phyloP scores from a whole-genome alignment of 495 filamentous ascomycete species.

The Penicillium roqueforti region DNA sequence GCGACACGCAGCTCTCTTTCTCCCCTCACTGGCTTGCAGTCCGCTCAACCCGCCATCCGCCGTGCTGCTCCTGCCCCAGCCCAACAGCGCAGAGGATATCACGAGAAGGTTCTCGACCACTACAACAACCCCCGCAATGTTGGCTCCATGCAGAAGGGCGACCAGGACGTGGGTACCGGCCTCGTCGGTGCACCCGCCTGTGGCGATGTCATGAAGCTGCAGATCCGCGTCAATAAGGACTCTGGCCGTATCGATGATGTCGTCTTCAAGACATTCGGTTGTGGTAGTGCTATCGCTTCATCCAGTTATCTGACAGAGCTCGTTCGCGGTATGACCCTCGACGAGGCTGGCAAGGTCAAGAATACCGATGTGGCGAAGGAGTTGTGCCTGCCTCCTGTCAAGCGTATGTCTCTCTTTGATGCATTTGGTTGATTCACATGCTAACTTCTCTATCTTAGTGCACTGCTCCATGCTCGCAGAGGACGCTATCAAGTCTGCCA shows the following conservation, averaged over 20 bases:
- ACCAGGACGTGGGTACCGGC: slow-evolving; percentile 88
- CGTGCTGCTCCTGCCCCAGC: slow-evolving; percentile 23
- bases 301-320: slow-evolving; percentile 89
- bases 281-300: slow-evolving; percentile 89
- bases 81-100: slow-evolving; percentile 49
- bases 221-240: slow-evolving; percentile 91
- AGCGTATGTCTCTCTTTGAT: slow-evolving; percentile 55
- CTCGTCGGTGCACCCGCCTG: slow-evolving; percentile 87
- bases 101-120: slow-evolving; percentile 85
- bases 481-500: slow-evolving; percentile 99
- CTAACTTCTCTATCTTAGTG: slow-evolving; percentile 45
- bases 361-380: slow-evolving; percentile 99
- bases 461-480: slow-evolving; percentile 99
- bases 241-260: slow-evolving; percentile 90
- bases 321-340: slow-evolving; percentile 92
- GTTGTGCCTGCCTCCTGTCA: slow-evolving; percentile 93
- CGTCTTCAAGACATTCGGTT: slow-evolving; percentile 98
- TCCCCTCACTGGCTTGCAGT: slow-evolving; percentile 31
- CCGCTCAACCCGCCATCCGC: slow-evolving; percentile 33
- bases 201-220: slow-evolving; percentile 98
- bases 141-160: slow-evolving; percentile 82
- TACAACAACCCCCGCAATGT: slow-evolving; percentile 93
- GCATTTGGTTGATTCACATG: background rate
- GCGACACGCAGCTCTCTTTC: slow-evolving; percentile 43
- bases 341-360: slow-evolving; percentile 82